Percentiles rank a stretch among this genome's conserved stretches.
Evolutionary conservation across 768 basidiomycete genomes (phyloP).

Genomic region (Pleurotus cornucopiae): DNA sequence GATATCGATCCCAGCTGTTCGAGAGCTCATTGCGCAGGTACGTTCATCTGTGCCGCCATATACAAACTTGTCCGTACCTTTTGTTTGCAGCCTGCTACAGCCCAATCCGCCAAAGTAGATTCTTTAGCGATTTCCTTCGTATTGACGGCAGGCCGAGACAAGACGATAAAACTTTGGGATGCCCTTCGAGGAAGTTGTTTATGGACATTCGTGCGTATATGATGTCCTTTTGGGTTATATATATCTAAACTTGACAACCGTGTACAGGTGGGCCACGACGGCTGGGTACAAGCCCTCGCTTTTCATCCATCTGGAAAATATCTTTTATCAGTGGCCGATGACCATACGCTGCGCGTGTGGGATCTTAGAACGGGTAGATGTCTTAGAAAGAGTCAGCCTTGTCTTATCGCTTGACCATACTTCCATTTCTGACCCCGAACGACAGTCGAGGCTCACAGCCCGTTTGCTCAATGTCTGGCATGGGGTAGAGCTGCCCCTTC

Average conservation of each 20-base stretch:
- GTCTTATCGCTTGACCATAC: neutral
- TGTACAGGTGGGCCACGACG: slow-evolving; percentile 70
- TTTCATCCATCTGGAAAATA: slow-evolving; percentile 91
- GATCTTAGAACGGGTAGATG: slow-evolving; percentile 83
- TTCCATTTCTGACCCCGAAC: neutral
- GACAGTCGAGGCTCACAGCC: slow-evolving; percentile 82
- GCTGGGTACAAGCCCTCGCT: slow-evolving; percentile 84
- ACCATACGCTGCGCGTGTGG: slow-evolving; percentile 90
- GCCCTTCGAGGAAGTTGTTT: slow-evolving; percentile 76
- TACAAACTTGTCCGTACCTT: neutral
- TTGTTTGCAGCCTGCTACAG: neutral
- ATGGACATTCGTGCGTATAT: slow-evolving; percentile 58
- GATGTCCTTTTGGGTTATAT: slow-evolving; percentile 7
- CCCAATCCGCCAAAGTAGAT: slow-evolving; percentile 7
- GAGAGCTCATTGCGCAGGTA: slow-evolving; percentile 48
- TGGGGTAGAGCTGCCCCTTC: slow-evolving; percentile 67
- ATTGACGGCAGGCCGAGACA: slow-evolving; percentile 85
- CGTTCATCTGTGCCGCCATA: neutral
- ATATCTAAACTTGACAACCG: neutral
- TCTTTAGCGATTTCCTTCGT: slow-evolving; percentile 38
- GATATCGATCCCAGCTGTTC: slow-evolving; percentile 50
- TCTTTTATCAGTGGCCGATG: slow-evolving; percentile 88
- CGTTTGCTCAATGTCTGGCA: slow-evolving; percentile 76
- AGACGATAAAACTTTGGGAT: slow-evolving; percentile 91
- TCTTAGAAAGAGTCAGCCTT: slow-evolving; percentile 38